Evolutionary conservation across 2,329 filamentous ascomycete species (phyloP), one percentile per base, ranked within the genome.

Genomic region (Diaporthe sp.): DNA sequence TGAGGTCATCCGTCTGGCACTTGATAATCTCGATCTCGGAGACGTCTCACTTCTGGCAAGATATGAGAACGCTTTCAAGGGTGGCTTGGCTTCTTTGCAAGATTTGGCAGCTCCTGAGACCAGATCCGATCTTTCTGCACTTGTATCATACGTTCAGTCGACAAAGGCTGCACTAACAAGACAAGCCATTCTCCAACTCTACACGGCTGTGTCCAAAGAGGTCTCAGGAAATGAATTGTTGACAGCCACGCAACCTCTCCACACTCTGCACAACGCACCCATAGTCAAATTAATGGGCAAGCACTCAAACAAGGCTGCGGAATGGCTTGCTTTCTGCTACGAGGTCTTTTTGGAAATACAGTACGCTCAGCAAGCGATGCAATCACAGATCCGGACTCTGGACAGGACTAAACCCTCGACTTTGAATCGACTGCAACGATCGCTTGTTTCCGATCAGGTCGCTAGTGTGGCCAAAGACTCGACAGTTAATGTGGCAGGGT

Each of bases 361-460:
- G 47, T 77, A 76, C 47, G 84, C 88, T 6, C 83, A 85, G 66
- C 81, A 82, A 12, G 82, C 80, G 4, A 82, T 91, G 50, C 82
- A 86, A 17, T 73, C 78, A 0, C 86, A 89, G 68, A 82, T 83
- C 6, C 79, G 79, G 19, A 84, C 85, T 67, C 85, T 86, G 66
- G 84, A 85, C 52, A 82, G 85, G 19, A 83, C 86, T 19, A 88
- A 88, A 68, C 82, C 91, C 7, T 89, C 88, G 9, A 84, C 85
- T 1, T 82, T 93, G 77, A 92, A 88, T 76, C 87, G 91, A 10
- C 84, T 93, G 10, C 90, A 93, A 80, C 86, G 91, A 74, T 92
- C 91, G 2, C 84, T 87, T 50, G 84, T 91, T 7, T 87, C 87
- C 30, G 85, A 86, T 64, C 86, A 87, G 22, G 87, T 92, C 25